Base-by-base conservation (phyloP, 805 yeast species). In the Candida mattraensis region DNA sequence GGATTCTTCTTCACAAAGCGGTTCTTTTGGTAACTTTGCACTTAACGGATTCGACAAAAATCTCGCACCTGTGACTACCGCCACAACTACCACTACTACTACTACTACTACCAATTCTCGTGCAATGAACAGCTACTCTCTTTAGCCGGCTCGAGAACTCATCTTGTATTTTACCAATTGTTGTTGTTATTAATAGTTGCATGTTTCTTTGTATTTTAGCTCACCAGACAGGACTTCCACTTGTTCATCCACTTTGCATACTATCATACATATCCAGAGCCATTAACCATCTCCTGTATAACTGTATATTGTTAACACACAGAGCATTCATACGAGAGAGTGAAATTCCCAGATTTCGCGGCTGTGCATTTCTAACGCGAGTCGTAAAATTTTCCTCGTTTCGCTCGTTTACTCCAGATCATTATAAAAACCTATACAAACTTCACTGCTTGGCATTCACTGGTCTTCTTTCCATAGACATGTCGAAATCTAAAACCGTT, bases 161-260 rank as follows among this genome's bases (percentile, higher is more conserved):
- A n/a, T n/a, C n/a, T 24, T 42, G 47, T 42, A 42, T 33, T 42
- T 39, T 42, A 42, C 28, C 15, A 22, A 29, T 33, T 23, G 22
- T 31, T 33, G 42, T 33, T 33, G 34, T 26, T 24, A 28, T 33
- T 37, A 38, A 27, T 35, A 39, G 39, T 35, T 45, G 47, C 49
- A 45, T 44, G 37, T 44, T 37, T 40, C 37, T 39, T 40, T 44
- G 48, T 44, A 44, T 40, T 44, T 42, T 44, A 44, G 43, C 40
- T 35, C 39, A 36, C 37, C n/a, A n/a, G n/a, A n/a, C n/a, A n/a
- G n/a, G n/a, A n/a, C n/a, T n/a, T n/a, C n/a, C n/a, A n/a, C n/a
- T n/a, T n/a, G n/a, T n/a, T n/a, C n/a, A n/a, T n/a, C n/a, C n/a
- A n/a, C n/a, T n/a, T n/a, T n/a, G n/a, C n/a, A n/a, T n/a, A n/a